These are phyloP conservation scores for Fennellomyces sp. DNA, from an alignment of 371 early-diverging fungal genomes.

Conservation along the genomic window DNA sequence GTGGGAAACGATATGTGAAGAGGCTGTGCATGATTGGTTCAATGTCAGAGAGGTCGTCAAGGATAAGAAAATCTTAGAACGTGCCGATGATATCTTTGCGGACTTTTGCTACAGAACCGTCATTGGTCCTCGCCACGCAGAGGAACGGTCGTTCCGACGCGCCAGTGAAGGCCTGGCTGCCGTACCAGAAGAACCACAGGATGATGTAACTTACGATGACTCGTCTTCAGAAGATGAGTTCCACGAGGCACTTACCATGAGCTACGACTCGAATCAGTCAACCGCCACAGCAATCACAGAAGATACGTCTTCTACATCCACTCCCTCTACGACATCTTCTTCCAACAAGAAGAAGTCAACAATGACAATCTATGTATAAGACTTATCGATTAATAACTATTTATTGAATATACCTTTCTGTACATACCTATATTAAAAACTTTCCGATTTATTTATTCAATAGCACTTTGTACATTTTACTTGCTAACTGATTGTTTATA, in stretches of 20 bases:
- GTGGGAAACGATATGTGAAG: constrained; percentile 44
- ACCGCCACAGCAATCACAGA: not conserved
- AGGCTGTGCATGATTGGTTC: constrained; percentile 52
- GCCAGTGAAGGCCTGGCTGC: constrained; percentile 15
- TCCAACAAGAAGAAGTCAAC: not conserved
- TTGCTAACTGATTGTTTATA: too few species aligned
- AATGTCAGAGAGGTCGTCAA: constrained; percentile 52
- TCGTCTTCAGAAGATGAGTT: constrained; percentile 13
- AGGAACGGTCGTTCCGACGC: not conserved
- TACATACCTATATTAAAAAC: too few species aligned
- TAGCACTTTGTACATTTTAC: too few species aligned
- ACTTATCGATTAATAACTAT: too few species aligned
- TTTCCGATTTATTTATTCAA: too few species aligned
- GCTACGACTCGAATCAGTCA: not conserved
- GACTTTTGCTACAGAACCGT: constrained; percentile 40
- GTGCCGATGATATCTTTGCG: constrained; percentile 42
- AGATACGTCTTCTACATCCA: not conserved
- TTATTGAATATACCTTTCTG: too few species aligned
- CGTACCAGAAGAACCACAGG: constrained; percentile 26
- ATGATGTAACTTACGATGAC: constrained; percentile 17
- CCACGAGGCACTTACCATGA: constrained; percentile 17
- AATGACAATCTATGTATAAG: constrained; percentile 7
- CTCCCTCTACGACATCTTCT: not conserved
- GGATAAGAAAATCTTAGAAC: constrained; percentile 34
- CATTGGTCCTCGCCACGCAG: constrained; percentile 6